Conservation (phyloP, 2,329 filamentous ascomycete species). For the Pseudogymnoascus sp. region DNA sequence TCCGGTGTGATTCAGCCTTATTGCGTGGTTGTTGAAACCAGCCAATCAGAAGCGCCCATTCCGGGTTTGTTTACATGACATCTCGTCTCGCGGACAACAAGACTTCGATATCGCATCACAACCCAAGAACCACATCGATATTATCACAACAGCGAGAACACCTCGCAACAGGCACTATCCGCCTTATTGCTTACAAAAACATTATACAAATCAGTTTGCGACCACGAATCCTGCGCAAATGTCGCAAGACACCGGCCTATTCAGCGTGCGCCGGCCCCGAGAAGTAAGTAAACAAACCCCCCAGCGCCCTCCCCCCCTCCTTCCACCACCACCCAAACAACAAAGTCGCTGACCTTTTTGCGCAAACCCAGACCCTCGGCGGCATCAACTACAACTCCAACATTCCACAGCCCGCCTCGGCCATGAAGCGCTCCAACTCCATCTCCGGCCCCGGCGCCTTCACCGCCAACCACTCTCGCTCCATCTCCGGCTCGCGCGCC, state of each 20-base stretch:
- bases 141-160: background rate
- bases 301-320: constrained; percentile 7
- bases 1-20: background rate
- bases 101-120: constrained; percentile 1
- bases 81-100: constrained; percentile 10
- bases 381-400: constrained; percentile 74
- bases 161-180: background rate
- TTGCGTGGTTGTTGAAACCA: background rate
- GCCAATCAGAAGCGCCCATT: constrained; percentile 19
- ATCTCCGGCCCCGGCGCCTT: constrained; percentile 59
- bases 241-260: constrained; percentile 82
- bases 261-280: constrained; percentile 84
- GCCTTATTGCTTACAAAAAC: background rate
- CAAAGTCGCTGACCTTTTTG: background rate
- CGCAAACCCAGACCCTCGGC: constrained; percentile 64
- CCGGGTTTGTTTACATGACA: constrained; percentile 28
- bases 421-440: constrained; percentile 87
- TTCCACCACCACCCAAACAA: background rate
- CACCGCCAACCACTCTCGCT: constrained; percentile 68
- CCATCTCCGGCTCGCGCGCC: constrained; percentile 74
- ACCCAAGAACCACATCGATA: background rate
- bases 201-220: background rate
- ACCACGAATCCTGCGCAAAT: constrained; percentile 39
- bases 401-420: constrained; percentile 84
- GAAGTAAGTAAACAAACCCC: constrained; percentile 55